These are phyloP conservation scores for Staphylotrichum longicolle DNA, from an alignment of 495 filamentous ascomycete genomes.

Conservation along the genomic window DNA sequence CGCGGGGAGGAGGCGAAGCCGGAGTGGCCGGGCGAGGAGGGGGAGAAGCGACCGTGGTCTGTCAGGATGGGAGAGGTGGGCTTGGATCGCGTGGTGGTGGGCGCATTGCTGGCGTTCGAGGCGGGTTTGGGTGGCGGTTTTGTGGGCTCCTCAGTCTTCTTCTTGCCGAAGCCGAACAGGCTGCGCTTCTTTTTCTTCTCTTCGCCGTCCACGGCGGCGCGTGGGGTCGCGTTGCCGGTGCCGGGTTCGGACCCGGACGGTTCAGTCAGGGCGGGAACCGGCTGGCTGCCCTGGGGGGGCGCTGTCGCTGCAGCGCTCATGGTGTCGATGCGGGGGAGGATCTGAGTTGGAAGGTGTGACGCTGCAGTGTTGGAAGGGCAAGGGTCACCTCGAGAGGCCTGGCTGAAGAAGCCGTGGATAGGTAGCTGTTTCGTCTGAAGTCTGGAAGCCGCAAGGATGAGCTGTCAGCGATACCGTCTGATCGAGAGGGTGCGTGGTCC, in stretches of 20 bases:
- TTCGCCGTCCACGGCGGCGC: slow-evolving; percentile 34
- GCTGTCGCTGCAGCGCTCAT: slow-evolving; percentile 33
- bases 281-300: slow-evolving; percentile 20
- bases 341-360: slow-evolving; percentile 2
- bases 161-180: slow-evolving; percentile 66
- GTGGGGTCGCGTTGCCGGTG: slow-evolving; percentile 39
- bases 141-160: slow-evolving; percentile 53
- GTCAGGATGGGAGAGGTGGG: slow-evolving; percentile 47
- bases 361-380: too few species aligned
- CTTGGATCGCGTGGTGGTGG: slow-evolving; percentile 27
- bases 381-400: too few species aligned
- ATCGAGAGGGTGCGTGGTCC: not conserved
- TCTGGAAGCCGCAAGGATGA: slow-evolving; percentile 1
- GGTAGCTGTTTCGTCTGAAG: not conserved
- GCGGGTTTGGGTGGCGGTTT: slow-evolving; percentile 39
- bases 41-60: slow-evolving; percentile 46
- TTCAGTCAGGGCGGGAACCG: slow-evolving; percentile 33
- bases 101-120: slow-evolving; percentile 17
- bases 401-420: too few species aligned
- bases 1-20: slow-evolving; percentile 55
- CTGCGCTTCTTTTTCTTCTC: slow-evolving; percentile 52
- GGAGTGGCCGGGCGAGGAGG: slow-evolving; percentile 53
- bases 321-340: slow-evolving; percentile 8
- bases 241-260: slow-evolving; percentile 31
- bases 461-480: not conserved